A percentile compares a stretch with the other conserved stretches of the same genome.
Conservation (phyloP, 2,329 filamentous ascomycete species). For the Alternaria panax region DNA sequence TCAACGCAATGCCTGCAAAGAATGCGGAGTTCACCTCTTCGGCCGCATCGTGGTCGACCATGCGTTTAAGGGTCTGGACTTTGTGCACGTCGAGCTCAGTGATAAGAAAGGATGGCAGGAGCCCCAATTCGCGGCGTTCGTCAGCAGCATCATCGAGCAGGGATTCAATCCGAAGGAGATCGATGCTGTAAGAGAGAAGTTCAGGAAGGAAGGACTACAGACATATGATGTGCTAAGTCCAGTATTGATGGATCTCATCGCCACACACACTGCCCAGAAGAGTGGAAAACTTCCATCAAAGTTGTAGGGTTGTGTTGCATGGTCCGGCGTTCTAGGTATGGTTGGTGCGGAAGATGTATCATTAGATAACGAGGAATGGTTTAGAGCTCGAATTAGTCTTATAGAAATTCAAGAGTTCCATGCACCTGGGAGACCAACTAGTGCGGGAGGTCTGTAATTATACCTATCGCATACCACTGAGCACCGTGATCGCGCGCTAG, state of each 20-base stretch:
- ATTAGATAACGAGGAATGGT: conserved; percentile 2
- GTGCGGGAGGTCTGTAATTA: background rate
- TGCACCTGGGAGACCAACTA: background rate
- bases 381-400: conserved; percentile 2
- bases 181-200: conserved; percentile 61
- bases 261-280: conserved; percentile 62
- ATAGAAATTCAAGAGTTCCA: background rate
- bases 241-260: conserved; percentile 64
- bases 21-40: conserved; percentile 66
- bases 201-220: conserved; percentile 64
- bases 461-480: conserved; percentile 6
- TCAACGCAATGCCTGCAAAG: conserved; percentile 59
- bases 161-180: conserved; percentile 66
- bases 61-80: conserved; percentile 73
- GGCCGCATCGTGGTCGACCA: conserved; percentile 71
- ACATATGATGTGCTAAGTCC: conserved; percentile 70
- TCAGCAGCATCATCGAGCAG: conserved; percentile 73
- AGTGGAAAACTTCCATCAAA: conserved; percentile 40
- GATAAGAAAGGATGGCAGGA: conserved; percentile 72
- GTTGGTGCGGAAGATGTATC: background rate
- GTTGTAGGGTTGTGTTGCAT: conserved; percentile 20
- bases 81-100: conserved; percentile 70
- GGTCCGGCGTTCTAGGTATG: conserved; percentile 1
- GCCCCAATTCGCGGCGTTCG: conserved; percentile 73
- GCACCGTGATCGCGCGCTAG: conserved; percentile 19